These are phyloP conservation scores for Mucor indicus DNA, from an alignment of 371 early-diverging fungal genomes.

Conservation along the genomic window DNA sequence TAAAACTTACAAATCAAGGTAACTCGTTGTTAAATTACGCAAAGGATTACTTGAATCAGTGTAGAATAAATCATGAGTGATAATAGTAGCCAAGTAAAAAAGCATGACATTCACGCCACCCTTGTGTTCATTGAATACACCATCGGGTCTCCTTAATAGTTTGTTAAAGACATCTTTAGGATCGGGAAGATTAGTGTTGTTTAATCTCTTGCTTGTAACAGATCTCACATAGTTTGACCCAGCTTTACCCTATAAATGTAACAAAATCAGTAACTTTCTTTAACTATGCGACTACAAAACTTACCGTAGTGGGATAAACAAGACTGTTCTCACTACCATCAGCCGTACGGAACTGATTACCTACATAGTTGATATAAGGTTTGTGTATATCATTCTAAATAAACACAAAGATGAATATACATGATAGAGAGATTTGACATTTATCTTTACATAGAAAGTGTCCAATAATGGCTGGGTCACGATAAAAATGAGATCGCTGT, in stretches of 20 bases:
- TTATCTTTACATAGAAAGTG: conserved; percentile 27
- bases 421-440: too few relatives aligned
- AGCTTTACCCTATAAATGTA: conserved; percentile 30
- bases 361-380: conserved; percentile 40
- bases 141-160: conserved; percentile 33
- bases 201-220: conserved; percentile 19
- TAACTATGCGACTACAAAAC: too few relatives aligned
- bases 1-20: conserved; percentile 39
- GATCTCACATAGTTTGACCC: conserved; percentile 41
- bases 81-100: conserved; percentile 45
- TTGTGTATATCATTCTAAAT: conserved; percentile 39
- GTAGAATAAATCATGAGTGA: conserved; percentile 57
- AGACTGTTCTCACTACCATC: conserved; percentile 51
- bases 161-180: conserved; percentile 34
- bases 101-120: conserved; percentile 43
- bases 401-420: neutral
- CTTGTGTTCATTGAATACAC: conserved; percentile 30
- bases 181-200: conserved; percentile 28
- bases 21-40: conserved; percentile 48
- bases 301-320: conserved; percentile 38
- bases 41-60: conserved; percentile 32
- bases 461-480: conserved; percentile 30
- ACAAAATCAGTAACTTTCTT: neutral
- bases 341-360: conserved; percentile 40
- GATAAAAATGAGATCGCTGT: conserved; percentile 25